These are phyloP conservation scores for Sarocladium strictum DNA, from an alignment of 2,329 filamentous ascomycete species.

Conservation along the genomic window DNA sequence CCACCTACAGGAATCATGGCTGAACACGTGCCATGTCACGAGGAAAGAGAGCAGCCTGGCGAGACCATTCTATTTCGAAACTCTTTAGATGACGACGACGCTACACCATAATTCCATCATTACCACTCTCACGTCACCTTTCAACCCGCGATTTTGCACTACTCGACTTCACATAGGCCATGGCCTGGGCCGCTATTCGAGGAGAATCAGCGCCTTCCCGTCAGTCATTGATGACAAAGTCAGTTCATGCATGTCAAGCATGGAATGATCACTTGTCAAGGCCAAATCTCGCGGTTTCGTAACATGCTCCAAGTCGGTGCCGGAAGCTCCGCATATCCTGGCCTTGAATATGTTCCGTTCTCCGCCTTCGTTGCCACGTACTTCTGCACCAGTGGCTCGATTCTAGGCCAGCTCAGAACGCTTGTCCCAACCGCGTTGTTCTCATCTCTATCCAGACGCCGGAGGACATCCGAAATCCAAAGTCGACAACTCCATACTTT, in stretches of 20 bases:
- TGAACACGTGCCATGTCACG: background rate
- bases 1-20: background rate
- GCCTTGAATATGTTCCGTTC: background rate
- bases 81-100: no score
- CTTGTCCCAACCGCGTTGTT: conserved; percentile 17
- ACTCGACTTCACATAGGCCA: no score
- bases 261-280: background rate
- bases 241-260: no score
- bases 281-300: background rate
- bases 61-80: background rate
- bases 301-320: conserved; percentile 6
- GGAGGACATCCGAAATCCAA: conserved; percentile 31
- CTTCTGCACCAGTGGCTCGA: background rate
- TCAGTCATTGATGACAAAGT: no score
- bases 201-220: no score
- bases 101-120: no score
- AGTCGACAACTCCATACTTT: conserved; percentile 31
- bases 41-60: background rate
- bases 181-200: no score
- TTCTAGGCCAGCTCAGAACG: background rate
- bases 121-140: no score
- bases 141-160: no score
- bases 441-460: conserved; percentile 18
- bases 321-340: background rate
- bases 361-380: background rate